A percentile compares a stretch with the other conserved stretches of the same genome.
phyloP scores from a whole-genome alignment of 805 yeast genomes.

The Kodamaea leandrae region DNA sequence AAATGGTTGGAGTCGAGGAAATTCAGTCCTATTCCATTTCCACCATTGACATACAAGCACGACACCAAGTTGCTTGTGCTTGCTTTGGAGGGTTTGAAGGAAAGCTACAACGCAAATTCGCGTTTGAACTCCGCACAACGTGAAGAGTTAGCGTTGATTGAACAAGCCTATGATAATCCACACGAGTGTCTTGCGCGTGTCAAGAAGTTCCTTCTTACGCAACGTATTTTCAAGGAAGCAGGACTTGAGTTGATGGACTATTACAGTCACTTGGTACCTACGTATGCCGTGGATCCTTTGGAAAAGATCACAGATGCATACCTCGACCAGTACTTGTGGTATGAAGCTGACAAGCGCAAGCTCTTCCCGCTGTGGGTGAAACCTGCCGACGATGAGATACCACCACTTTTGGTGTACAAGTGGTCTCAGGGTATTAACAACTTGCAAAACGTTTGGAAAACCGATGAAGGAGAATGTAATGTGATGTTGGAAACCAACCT shows the following conservation, averaged over 20 bases:
- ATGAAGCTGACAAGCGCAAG: constrained; percentile 83
- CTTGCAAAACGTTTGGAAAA: constrained; percentile 74
- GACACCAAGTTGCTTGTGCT: constrained; percentile 87
- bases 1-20: constrained; percentile 85
- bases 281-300: constrained; percentile 82
- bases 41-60: constrained; percentile 87
- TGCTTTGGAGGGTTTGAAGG: constrained; percentile 87
- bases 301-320: constrained; percentile 97
- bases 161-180: constrained; percentile 96
- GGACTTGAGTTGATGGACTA: constrained; percentile 88
- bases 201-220: constrained; percentile 78
- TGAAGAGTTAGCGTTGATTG: constrained; percentile 89
- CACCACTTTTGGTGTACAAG: constrained; percentile 86
- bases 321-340: constrained; percentile 93
- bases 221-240: constrained; percentile 88
- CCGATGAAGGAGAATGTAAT: constrained; percentile 67
- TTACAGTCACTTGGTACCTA: constrained; percentile 79
- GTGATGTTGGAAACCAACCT: constrained; percentile 81
- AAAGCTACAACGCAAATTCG: constrained; percentile 62
- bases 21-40: constrained; percentile 88
- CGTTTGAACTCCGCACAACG: constrained; percentile 82
- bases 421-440: constrained; percentile 93
- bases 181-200: constrained; percentile 86
- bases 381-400: constrained; percentile 91
- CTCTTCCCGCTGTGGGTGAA: constrained; percentile 95